Evolutionary conservation across 805 yeast genomes (phyloP).

Genomic region (Hemisphaericaspora nanyangensis): DNA sequence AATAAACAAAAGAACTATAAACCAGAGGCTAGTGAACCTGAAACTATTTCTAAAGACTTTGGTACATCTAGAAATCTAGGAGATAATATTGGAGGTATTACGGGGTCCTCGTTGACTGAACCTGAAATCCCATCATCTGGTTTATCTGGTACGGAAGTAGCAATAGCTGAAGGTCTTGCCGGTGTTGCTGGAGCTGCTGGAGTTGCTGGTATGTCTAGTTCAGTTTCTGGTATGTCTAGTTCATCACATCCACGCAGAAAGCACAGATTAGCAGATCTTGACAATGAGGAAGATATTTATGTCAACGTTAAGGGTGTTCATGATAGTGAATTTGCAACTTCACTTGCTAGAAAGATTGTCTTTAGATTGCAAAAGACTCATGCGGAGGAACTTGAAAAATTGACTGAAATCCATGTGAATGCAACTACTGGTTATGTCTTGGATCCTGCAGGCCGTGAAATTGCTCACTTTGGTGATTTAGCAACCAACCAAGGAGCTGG

Average conservation of each 20-base stretch:
- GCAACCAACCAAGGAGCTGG: neutral
- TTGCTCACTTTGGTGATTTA: conserved; percentile 9
- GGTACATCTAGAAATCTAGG: neutral
- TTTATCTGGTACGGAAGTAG: neutral
- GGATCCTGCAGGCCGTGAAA: conserved; percentile 21
- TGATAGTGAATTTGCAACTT: conserved; percentile 21
- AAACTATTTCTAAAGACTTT: neutral
- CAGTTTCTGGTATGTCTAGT: neutral
- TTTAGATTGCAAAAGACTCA: conserved; percentile 17
- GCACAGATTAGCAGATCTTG: neutral
- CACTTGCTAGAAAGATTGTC: conserved; percentile 25
- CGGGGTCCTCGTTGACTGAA: no score
- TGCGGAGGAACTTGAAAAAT: conserved; percentile 17
- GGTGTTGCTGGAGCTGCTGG: conserved; percentile 4
- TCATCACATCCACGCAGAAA: conserved; percentile 1
- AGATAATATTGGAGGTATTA: neutral
- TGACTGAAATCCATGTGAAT: conserved; percentile 25
- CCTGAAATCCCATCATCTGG: neutral
- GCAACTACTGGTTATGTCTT: conserved; percentile 26
- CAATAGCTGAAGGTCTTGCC: no score
- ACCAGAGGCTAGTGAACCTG: conserved; percentile 4
- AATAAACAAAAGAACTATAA: conserved; percentile 30
- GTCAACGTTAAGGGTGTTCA: conserved; percentile 29
- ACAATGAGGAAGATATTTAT: conserved; percentile 15
- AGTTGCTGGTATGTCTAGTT: neutral